A percentile compares a stretch with the other conserved stretches of the same genome.
Conservation (phyloP, 139 green algal species). For the Dunaliella sp. region DNA sequence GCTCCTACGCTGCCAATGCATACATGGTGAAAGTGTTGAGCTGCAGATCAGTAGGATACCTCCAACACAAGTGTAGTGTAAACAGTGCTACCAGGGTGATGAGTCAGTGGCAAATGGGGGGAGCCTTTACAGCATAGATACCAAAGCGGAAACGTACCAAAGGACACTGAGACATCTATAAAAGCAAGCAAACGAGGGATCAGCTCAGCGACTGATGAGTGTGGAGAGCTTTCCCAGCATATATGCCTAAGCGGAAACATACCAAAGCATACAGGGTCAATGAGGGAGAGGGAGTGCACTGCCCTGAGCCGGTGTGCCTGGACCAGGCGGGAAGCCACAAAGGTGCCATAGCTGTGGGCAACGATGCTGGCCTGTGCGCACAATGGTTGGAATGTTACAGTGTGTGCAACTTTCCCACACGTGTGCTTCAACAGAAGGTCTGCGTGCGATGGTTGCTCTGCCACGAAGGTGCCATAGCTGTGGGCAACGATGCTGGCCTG, state of each 20-base stretch:
- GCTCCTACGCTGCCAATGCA: not conserved
- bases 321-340: slow-evolving; percentile 46
- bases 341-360: slow-evolving; percentile 55
- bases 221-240: too few species aligned
- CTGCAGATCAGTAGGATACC: not conserved
- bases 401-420: too few species aligned
- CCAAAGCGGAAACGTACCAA: too few species aligned
- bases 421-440: too few species aligned
- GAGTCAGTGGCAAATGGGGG: not conserved
- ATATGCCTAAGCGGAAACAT: not conserved
- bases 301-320: slow-evolving; percentile 20
- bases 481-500: slow-evolving; percentile 38
- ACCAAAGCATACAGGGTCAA: slow-evolving; percentile 56
- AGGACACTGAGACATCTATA: too few species aligned
- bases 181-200: too few species aligned
- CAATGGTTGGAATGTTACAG: too few species aligned
- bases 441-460: too few species aligned
- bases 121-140: too few species aligned
- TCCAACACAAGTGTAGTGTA: too few species aligned
- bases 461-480: slow-evolving; percentile 60
- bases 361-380: slow-evolving; percentile 26
- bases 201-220: too few species aligned
- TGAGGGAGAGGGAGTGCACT: slow-evolving; percentile 43
- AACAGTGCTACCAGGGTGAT: not conserved
- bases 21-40: not conserved